phyloP scores from a whole-genome alignment of 2,329 filamentous ascomycete genomes.

The Scedosporium boydii region DNA sequence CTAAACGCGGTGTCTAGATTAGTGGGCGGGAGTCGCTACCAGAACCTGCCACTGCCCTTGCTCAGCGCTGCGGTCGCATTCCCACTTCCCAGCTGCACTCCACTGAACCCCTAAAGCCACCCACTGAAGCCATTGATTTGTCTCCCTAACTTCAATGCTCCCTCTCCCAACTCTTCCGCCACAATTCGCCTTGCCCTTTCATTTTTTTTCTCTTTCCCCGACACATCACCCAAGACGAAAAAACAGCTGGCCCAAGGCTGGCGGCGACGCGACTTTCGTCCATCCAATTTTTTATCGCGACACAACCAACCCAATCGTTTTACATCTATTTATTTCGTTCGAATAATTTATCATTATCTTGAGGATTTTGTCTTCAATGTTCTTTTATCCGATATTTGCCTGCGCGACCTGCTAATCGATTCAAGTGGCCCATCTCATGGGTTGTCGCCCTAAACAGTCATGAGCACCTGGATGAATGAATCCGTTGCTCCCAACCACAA shows the following conservation, averaged over 20 bases:
- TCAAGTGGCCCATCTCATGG: constrained; percentile 4
- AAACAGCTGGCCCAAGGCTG: neutral
- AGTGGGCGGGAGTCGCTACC: neutral
- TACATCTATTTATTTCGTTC: neutral
- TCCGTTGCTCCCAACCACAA: constrained; percentile 54
- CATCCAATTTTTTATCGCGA: constrained; percentile 5
- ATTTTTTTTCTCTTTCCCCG: constrained; percentile 3
- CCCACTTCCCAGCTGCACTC: neutral
- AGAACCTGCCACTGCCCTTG: neutral
- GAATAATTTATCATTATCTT: neutral
- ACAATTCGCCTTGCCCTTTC: neutral
- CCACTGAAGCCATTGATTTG: neutral
- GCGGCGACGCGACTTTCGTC: constrained; percentile 5
- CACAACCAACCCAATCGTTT: neutral
- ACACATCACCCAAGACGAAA: constrained; percentile 4
- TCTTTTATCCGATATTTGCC: neutral
- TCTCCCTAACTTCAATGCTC: neutral
- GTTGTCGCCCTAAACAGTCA: constrained; percentile 20
- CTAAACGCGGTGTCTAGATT: neutral
- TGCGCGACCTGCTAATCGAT: constrained; percentile 3
- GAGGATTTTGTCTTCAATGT: neutral
- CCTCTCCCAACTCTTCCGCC: neutral
- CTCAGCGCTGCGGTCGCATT: neutral
- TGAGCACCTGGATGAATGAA: constrained; percentile 68
- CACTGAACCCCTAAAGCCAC: neutral